Base-by-base conservation (phyloP, 2,329 filamentous ascomycete species). In the Corniculantispora saksenae region DNA sequence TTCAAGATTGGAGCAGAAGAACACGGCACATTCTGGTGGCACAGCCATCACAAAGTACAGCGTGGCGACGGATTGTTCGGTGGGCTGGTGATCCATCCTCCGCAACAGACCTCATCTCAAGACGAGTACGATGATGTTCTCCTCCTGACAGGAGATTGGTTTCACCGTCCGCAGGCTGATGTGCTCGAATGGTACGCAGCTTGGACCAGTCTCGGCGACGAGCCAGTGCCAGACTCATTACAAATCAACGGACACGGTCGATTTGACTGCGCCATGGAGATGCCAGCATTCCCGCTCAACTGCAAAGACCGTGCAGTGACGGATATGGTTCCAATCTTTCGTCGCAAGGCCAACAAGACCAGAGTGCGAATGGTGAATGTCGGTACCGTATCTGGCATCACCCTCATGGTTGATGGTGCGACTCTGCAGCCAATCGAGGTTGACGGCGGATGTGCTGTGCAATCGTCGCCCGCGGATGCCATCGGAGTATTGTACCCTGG, bases 1-100 rank as follows among this genome's bases (percentile, higher is more conserved):
- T 89, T 85, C 73, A 78, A 77, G 35, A 84, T 83, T 17, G 86
- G 82, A 2, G 75, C 81, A 64, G 82, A 86, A 70, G 85, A 87
- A 76, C 77, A 83, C 4, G 83, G 86, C 40, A 78, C 82, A 0
- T 80, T 80, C 12, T 88, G 84, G 84, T 89, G 87, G 70, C 87
- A 89, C 70, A 84, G 83, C 5, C 87, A 89, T 70, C 83, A 84
- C 66, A 77, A 80, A 6, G 70, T 79, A 0, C 79, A 81, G 66
- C 72, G 77, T 1, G 81, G 77, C 69, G 82, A 89, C 62, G 88
- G 88, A 1, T 75, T 89, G 1, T 79, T 83, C 29, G 88, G 88
- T 0, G 82, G 81, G 0, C 81, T 91, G 17, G 75, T 89, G 8
- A 84, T 89, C 66, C 80, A 88, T 66, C 1, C 77, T 77, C 0